Conservation (phyloP, 1,139 yeast species). For the Yamadazyma blattariae region DNA sequence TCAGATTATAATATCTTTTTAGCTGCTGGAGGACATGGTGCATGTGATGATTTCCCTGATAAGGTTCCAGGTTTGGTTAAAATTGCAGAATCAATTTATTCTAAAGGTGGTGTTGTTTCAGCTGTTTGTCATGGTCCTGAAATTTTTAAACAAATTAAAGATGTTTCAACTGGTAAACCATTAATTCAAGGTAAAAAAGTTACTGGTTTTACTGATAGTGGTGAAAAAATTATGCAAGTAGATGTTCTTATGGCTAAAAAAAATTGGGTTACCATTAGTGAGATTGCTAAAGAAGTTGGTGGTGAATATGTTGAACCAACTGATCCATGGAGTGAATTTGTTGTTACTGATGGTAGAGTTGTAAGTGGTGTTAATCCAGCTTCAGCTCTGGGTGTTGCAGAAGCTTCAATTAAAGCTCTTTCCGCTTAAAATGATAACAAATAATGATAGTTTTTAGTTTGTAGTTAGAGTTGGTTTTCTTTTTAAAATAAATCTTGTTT, state of each 20-base stretch:
- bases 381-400: not conserved
- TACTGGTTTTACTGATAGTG: conserved; percentile 61
- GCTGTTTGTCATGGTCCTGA: conserved; percentile 72
- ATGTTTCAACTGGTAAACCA: conserved; percentile 28
- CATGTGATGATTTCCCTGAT: conserved; percentile 52
- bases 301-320: no score
- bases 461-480: no score
- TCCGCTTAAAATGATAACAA: no score
- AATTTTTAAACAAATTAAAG: conserved; percentile 45
- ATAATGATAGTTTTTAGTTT: no score
- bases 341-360: not conserved
- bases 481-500: not conserved
- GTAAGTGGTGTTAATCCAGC: not conserved
- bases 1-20: conserved; percentile 51
- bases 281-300: conserved; percentile 33
- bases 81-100: conserved; percentile 46
- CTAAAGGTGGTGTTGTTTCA: conserved; percentile 50
- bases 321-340: not conserved
- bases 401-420: no score
- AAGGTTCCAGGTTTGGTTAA: conserved; percentile 40
- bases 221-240: conserved; percentile 44
- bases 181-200: conserved; percentile 50
- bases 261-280: conserved; percentile 33
- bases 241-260: conserved; percentile 29
- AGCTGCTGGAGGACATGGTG: conserved; percentile 66